Conservation (phyloP, 495 filamentous ascomycete genomes). For the Talaromyces proteolyticus region DNA sequence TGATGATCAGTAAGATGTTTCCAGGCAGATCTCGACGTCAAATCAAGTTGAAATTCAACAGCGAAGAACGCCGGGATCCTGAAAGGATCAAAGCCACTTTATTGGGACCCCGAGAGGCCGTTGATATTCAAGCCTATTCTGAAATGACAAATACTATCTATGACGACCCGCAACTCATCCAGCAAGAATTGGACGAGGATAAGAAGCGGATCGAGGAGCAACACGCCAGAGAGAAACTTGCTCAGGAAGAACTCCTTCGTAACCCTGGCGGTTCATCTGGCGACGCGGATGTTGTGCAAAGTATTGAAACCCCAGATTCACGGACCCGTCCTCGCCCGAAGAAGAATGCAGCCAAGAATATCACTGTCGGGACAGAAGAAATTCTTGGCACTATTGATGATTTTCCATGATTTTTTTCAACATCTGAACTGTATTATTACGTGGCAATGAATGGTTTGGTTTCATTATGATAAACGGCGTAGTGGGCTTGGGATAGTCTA, state of each 20-base stretch:
- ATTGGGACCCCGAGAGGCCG: constrained; percentile 47
- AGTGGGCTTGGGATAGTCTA: too few relatives aligned
- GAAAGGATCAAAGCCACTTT: constrained; percentile 63
- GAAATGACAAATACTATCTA: constrained; percentile 51
- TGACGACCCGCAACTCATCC: constrained; percentile 47
- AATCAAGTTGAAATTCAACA: constrained; percentile 89
- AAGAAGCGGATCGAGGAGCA: constrained; percentile 59
- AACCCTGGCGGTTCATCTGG: constrained; percentile 27
- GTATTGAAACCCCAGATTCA: constrained; percentile 30
- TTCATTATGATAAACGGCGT: too few relatives aligned
- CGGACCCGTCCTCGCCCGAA: constrained; percentile 13
- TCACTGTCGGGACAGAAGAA: constrained; percentile 28
- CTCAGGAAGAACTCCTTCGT: constrained; percentile 46
- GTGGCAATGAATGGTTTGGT: too few relatives aligned
- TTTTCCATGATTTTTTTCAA: constrained; percentile 28
- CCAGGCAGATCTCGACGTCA: constrained; percentile 65
- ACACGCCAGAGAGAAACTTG: constrained; percentile 52
- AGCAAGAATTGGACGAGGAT: constrained; percentile 66
- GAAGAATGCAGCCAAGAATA: not conserved
- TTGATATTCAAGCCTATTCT: constrained; percentile 64
- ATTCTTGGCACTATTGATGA: constrained; percentile 35
- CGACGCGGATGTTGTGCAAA: constrained; percentile 27
- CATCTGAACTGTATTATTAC: too few relatives aligned
- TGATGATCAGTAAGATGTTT: constrained; percentile 81
- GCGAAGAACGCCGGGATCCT: constrained; percentile 78